Base-by-base conservation (phyloP, 148 eudicot genomes). In the Amaranthus palmeri region DNA sequence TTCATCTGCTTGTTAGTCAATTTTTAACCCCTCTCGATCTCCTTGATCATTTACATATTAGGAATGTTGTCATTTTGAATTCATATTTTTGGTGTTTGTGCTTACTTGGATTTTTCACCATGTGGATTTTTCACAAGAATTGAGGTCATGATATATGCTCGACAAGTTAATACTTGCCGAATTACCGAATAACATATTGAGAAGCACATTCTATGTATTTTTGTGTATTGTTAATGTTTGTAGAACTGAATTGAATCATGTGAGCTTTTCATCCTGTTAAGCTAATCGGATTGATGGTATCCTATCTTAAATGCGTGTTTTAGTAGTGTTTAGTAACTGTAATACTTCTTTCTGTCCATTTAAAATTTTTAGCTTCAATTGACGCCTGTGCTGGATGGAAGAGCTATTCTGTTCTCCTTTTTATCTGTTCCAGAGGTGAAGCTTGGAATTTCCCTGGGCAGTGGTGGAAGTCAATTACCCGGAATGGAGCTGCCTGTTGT, bases 401-500 rank as follows among this genome's bases (percentile, higher is more conserved):
- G 83, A 85, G 99, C 90, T 41, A 13, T 95, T 66, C 61, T 89
- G 70, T 85, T 89, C 84, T 95, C 99, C 15, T 95, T 95, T 86
- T 45, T 95, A 58, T 73, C 96, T 17, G 82, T 78, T 70, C 99
- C 99, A 4, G 99, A 92, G 74, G 93, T 95, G 64, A 88, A 93
- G 78, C 83, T 92, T 54, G 96, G 90, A 55, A 82, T 95, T 74
- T 93, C 97, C 62, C 88, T 92, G 80, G 99, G 99, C 59, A 82
- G 92, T 79, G 96, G 98, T 75, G 90, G 88, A 74, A 90, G 85
- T 80, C 96, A 95, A 73, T 86, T 95, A 78, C 99, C 99, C 72
- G 97, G 97, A 71, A 89, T 91, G 62, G 99, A 91, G 69, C 81
- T 95, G 55, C 93, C 99, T 2, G 99, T 90, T 63, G 97, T 95